A percentile compares a stretch with the other conserved stretches of the same genome.
Evolutionary conservation across 495 filamentous ascomycete species (phyloP).

Genomic region (Podospora anserina): DNA sequence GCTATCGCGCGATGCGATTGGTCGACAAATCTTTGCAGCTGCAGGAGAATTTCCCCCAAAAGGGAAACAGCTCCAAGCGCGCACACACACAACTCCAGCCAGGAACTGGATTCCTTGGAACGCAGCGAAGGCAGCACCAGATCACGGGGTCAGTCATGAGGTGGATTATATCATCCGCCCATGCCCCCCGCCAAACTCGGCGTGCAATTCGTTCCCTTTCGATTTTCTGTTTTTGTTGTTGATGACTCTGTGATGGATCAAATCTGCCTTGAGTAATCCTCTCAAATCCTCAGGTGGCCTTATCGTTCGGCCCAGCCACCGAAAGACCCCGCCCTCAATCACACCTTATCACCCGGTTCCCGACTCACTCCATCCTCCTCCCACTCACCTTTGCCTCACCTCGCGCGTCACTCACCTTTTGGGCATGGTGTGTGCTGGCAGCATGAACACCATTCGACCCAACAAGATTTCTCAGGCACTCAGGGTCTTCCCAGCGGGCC

Average conservation of each 20-base stretch:
- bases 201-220: background rate
- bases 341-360: background rate
- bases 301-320: background rate
- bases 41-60: background rate
- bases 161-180: background rate
- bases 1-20: background rate
- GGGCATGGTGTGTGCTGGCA: constrained; percentile 1
- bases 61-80: background rate
- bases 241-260: background rate
- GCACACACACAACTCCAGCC: background rate
- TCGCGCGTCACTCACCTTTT: background rate
- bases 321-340: background rate
- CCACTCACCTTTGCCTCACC: background rate
- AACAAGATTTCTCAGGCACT: background rate
- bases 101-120: background rate
- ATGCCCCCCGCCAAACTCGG: background rate
- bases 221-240: background rate
- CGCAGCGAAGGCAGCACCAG: background rate
- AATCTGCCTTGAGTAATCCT: background rate
- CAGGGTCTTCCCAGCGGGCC: constrained; percentile 5
- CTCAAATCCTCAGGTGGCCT: background rate
- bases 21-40: background rate
- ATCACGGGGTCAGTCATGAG: background rate
- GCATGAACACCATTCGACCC: background rate
- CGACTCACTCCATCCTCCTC: background rate